phyloP scores from a whole-genome alignment of 345 rosid genomes.

The Erucastrum elatum region DNA sequence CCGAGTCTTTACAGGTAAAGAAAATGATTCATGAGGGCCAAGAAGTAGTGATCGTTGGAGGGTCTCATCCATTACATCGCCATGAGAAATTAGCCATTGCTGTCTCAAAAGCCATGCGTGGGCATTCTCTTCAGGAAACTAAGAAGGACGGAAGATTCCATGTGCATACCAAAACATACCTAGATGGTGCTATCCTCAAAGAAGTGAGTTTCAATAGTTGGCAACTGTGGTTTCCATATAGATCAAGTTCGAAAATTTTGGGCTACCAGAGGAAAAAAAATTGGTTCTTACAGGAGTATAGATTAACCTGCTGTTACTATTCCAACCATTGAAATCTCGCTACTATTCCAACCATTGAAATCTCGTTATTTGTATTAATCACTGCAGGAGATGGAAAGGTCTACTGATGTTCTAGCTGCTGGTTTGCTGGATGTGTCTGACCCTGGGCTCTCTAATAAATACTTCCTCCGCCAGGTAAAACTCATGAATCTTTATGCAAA shows the following conservation, averaged over 20 bases:
- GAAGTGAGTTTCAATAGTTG: conserved; percentile 57
- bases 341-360: too few relatives aligned
- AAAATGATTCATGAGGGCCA: conserved; percentile 46
- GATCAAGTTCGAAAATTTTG: conserved; percentile 12
- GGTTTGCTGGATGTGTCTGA: conserved; percentile 95
- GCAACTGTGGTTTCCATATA: background rate
- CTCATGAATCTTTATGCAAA: background rate
- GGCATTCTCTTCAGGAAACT: conserved; percentile 96
- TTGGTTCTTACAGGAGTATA: too few relatives aligned
- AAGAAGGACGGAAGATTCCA: conserved; percentile 91
- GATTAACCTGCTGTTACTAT: conserved; percentile 17
- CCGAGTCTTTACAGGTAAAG: background rate
- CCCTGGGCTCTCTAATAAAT: conserved; percentile 90
- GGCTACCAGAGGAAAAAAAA: background rate
- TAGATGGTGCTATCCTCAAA: conserved; percentile 95
- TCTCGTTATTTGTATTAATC: conserved; percentile 11
- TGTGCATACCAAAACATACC: conserved; percentile 87
- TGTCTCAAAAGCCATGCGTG: conserved; percentile 93
- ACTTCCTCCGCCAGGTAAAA: conserved; percentile 84
- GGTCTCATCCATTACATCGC: conserved; percentile 79
- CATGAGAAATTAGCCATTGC: conserved; percentile 98
- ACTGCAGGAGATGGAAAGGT: conserved; percentile 93
- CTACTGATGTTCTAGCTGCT: conserved; percentile 97
- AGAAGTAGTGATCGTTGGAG: conserved; percentile 90
- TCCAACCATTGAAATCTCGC: too few relatives aligned